phyloP scores from a whole-genome alignment of 768 basidiomycete species.

The Polyporus arcularius region DNA sequence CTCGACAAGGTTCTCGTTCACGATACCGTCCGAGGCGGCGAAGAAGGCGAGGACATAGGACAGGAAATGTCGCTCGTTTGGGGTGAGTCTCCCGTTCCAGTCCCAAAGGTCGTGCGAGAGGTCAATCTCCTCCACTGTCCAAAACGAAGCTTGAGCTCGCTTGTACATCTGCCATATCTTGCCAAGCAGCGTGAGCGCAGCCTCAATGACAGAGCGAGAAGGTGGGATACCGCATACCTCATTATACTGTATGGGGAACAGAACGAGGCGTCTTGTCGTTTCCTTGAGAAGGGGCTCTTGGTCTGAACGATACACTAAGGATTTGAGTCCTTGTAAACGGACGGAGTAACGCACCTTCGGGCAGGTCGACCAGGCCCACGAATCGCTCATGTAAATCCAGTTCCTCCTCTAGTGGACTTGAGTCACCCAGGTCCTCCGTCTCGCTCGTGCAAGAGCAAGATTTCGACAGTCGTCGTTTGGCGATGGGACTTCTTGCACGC shows the following conservation, averaged over 20 bases:
- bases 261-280: constrained; percentile 78
- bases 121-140: constrained; percentile 93
- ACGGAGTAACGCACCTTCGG: constrained; percentile 39
- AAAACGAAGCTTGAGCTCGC: constrained; percentile 90
- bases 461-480: constrained; percentile 7
- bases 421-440: not conserved
- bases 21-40: constrained; percentile 93
- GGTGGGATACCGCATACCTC: constrained; percentile 55
- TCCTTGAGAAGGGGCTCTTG: constrained; percentile 83
- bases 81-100: constrained; percentile 81
- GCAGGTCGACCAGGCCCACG: constrained; percentile 56
- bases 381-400: constrained; percentile 37
- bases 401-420: constrained; percentile 20
- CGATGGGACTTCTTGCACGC: constrained; percentile 7
- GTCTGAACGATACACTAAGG: constrained; percentile 35
- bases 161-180: constrained; percentile 98
- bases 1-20: constrained; percentile 94
- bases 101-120: constrained; percentile 83
- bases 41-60: constrained; percentile 96
- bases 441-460: not conserved
- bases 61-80: constrained; percentile 85
- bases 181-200: not conserved
- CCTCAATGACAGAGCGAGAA: no score
- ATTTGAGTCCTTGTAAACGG: not conserved
- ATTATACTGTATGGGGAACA: constrained; percentile 92